Evolutionary conservation across 306 rosid species (phyloP), one percentile per base, ranked within the genome.

Genomic region (Heteromeles arbutifolia): DNA sequence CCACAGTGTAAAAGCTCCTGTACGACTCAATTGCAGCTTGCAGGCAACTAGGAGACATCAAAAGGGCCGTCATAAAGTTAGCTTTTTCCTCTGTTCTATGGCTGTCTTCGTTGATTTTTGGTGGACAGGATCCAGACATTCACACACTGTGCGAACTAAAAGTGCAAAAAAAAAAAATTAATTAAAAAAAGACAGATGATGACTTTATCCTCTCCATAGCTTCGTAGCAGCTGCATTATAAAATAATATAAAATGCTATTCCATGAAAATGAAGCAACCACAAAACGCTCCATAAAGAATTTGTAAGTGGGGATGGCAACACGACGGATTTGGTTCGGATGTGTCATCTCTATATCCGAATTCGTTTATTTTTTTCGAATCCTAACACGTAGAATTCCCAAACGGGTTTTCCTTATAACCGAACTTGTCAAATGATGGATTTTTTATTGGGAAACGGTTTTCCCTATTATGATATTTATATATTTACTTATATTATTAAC

Each of bases 21-120:
- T 44, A 41, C 31, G 59, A 69, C 31, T 73, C 39, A 58, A 65
- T 80, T 82, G 88, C 77, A 80, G 86, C 89, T 86, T 89, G 90
- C 88, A 81, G 90, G 91, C 85, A 76, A 81, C 78, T 59, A 84
- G 92, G 93, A 85, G 88, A 86, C 93, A 87, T 4, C 26, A 81
- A 87, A 84, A 73, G 80, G 77, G n/a, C 70, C 64, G 72, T 84
- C 82, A 71, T 74, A 68, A 77, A 26, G 66, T 29, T 66, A 44
- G 32, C 31, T 74, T 52, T 80, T 77, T 84, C 57, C 50, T 77
- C 57, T 79, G 68, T 66, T 57, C 76, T 75, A 58, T 58, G 68
- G 8, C 37, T 65, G 70, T 44, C 15, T 83, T 83, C 75, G 17
- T 79, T 45, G 76, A 77, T 76, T 74, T 80, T 79, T 91, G 79